phyloP scores from a whole-genome alignment of 2,329 filamentous ascomycete species.

The Paracoccidioides brasiliensis region DNA sequence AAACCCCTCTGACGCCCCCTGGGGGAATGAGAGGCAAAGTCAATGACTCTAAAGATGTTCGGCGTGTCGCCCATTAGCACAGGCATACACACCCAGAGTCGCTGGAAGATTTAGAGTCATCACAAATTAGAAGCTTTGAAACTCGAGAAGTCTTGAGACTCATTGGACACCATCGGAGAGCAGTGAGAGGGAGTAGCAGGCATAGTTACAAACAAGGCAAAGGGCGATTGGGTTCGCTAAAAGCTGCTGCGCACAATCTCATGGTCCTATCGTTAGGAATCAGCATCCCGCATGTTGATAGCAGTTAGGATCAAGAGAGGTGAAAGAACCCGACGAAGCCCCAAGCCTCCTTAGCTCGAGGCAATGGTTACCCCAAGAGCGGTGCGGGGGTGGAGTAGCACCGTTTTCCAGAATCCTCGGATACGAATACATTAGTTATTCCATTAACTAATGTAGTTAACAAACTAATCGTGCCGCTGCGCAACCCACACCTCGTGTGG shows the following conservation, averaged over 20 bases:
- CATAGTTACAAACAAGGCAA: neutral
- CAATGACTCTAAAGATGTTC: neutral
- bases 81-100: neutral
- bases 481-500: no score
- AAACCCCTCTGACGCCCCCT: neutral
- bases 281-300: neutral
- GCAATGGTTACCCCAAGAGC: neutral
- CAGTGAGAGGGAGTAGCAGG: neutral
- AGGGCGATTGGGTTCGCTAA: neutral
- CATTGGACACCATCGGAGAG: neutral
- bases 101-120: neutral
- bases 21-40: neutral
- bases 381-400: neutral
- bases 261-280: neutral
- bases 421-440: no score
- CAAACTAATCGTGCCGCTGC: no score
- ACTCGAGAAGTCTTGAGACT: neutral
- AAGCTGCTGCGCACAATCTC: neutral
- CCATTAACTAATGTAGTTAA: no score
- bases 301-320: neutral
- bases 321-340: neutral
- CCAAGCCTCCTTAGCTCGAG: neutral
- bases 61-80: neutral
- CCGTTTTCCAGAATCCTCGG: neutral
- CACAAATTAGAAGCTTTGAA: neutral